These are phyloP conservation scores for Neurospora sp. DNA, from an alignment of 495 filamentous ascomycete genomes.

Conservation along the genomic window DNA sequence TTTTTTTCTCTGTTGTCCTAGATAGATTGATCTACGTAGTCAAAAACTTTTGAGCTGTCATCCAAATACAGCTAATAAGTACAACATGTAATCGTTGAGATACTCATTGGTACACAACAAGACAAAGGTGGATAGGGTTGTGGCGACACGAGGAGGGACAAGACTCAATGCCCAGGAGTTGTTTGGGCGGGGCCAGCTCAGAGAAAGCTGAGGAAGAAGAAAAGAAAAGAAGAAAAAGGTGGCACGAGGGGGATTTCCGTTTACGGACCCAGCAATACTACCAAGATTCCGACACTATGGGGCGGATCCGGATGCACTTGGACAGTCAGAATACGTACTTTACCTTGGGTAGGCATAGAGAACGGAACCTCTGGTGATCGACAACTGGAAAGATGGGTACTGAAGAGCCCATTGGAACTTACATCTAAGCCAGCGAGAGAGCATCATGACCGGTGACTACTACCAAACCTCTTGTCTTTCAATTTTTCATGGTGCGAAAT, in stretches of 20 bases:
- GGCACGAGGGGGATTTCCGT: background rate
- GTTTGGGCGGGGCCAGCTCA: background rate
- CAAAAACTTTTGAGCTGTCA: background rate
- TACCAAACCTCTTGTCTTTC: background rate
- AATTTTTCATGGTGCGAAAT: background rate
- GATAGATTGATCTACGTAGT: background rate
- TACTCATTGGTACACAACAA: background rate
- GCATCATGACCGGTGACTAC: background rate
- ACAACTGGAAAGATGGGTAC: background rate
- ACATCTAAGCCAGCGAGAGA: background rate
- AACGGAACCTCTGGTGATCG: background rate
- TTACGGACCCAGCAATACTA: background rate
- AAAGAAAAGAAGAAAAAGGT: background rate
- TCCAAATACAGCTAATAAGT: background rate
- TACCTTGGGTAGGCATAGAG: background rate
- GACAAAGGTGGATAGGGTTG: background rate
- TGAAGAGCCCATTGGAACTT: background rate
- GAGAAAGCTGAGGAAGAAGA: background rate
- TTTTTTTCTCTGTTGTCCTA: background rate
- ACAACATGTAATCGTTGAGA: background rate
- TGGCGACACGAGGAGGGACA: background rate
- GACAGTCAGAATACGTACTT: background rate
- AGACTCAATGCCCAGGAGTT: background rate
- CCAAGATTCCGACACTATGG: background rate
- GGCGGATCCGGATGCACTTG: background rate